Evolutionary conservation across 257 asterid genomes (phyloP), one percentile per base, ranked within the genome.

Genomic region (Solanum piurae): DNA sequence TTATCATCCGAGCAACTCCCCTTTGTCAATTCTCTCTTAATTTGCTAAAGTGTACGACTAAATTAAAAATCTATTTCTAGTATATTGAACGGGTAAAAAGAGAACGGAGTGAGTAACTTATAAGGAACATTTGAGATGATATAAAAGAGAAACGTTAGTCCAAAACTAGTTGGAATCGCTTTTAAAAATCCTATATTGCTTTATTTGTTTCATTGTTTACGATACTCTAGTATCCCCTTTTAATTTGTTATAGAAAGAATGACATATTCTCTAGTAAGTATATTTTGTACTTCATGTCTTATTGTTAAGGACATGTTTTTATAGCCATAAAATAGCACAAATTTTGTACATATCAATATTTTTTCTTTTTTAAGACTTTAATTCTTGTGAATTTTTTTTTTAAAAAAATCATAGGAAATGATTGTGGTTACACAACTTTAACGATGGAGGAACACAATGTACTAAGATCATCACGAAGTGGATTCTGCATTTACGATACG

Each of bases 391-490:
- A 29, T 4, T 46, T 44, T 44, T 10, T 46, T 12, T 44, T 44
- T 44, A 4, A 5, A 49, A 49, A 49, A 52, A 6, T 52, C 64
- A 58, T 58, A 58, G 88, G 88, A 84, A 86, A 55, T 88, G 62
- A 58, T 52, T 86, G 86, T 60, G 86, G 40, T 7, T 40, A 72
- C 76, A 68, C 58, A 0, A 69, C 23, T 3, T 46, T 82, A 18
- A 86, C 55, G 25, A 88, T 90, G 89, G 89, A 86, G 87, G 92
- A 90, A 64, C 92, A 90, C 84, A 90, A 88, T 58, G 92, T 90
- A n/a, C 3, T 90, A 38, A 86, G 92, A 44, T 90, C 90, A 60
- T 1, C 85, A 13, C 68, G 72, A 23, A 83, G 68, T 37, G 92
- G 90, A 0, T 90, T 90, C 69, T 90, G 90, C 86, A 90, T 90